Percentiles rank a stretch among this genome's conserved stretches.
phyloP scores from a whole-genome alignment of 2,329 filamentous ascomycete species.

The Calonectria fujianensis region DNA sequence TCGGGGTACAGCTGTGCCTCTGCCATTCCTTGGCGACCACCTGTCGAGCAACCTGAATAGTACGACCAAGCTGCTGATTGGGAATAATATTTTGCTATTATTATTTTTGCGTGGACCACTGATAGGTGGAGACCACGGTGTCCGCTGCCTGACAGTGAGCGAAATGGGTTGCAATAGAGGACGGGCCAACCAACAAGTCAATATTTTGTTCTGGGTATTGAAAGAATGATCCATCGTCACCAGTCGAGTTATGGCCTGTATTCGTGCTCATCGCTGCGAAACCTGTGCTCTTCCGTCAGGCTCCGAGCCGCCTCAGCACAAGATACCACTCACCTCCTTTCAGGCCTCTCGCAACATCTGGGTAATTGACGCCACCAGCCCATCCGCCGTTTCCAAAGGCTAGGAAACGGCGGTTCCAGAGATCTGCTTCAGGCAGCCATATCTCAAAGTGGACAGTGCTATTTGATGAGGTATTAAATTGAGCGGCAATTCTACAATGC shows the following conservation, averaged over 20 bases:
- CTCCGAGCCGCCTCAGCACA: too few species aligned
- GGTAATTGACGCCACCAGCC: conserved; percentile 19
- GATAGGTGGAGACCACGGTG: conserved; percentile 13
- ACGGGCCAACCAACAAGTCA: conserved; percentile 7
- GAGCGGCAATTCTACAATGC: conserved; percentile 16
- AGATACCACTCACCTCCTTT: conserved; percentile 1
- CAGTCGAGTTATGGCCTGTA: conserved; percentile 16
- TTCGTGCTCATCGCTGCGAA: conserved; percentile 15
- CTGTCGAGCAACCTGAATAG: not conserved
- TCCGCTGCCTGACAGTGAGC: not conserved
- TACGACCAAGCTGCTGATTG: conserved; percentile 11
- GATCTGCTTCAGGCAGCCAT: not conserved
- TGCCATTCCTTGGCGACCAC: conserved; percentile 22
- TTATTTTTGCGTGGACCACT: not conserved
- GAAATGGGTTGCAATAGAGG: not conserved
- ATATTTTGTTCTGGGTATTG: conserved; percentile 19
- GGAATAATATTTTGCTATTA: conserved; percentile 5
- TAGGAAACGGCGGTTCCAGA: conserved; percentile 13
- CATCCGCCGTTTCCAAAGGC: conserved; percentile 13
- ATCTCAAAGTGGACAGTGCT: conserved; percentile 15
- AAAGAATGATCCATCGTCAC: conserved; percentile 8
- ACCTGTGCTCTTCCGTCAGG: not conserved
- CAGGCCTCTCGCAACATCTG: conserved; percentile 2
- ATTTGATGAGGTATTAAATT: conserved; percentile 19
- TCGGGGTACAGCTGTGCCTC: conserved; percentile 13